phyloP scores from a whole-genome alignment of 352 stramenopile genomes.

The Phytophthora melonis region DNA sequence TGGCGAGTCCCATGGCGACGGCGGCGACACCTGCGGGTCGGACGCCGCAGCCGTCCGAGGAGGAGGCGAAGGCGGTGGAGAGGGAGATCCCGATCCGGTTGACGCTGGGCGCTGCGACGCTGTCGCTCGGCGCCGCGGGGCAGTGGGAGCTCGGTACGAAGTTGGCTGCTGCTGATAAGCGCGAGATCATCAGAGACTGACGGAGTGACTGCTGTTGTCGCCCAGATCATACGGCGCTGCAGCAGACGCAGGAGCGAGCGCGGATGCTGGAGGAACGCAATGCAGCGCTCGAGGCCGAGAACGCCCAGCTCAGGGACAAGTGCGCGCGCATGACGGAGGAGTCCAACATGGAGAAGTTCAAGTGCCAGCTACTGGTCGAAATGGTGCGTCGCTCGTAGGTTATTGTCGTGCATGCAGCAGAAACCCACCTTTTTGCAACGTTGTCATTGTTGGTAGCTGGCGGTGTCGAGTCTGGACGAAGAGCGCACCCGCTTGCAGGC shows the following conservation, averaged over 20 bases:
- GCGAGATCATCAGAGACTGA: slow-evolving; percentile 6
- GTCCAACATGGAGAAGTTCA: slow-evolving; percentile 91
- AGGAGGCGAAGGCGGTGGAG: slow-evolving; percentile 33
- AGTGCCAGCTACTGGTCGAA: slow-evolving; percentile 87
- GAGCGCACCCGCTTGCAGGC: slow-evolving; percentile 69
- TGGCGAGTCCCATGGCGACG: slow-evolving; percentile 19
- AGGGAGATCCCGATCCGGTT: slow-evolving; percentile 73
- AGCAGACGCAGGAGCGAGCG: slow-evolving; percentile 47
- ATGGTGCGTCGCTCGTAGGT: slow-evolving; percentile 57
- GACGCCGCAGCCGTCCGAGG: slow-evolving; percentile 11
- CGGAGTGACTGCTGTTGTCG: slow-evolving; percentile 8
- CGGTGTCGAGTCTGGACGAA: slow-evolving; percentile 84
- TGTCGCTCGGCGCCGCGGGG: slow-evolving; percentile 51
- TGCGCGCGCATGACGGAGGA: slow-evolving; percentile 75
- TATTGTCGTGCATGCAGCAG: neutral
- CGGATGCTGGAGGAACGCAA: slow-evolving; percentile 55
- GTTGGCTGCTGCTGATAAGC: neutral
- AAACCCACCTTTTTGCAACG: neutral
- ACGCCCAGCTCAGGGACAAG: slow-evolving; percentile 64
- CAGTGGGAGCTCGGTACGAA: slow-evolving; percentile 75
- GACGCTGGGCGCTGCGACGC: slow-evolving; percentile 59
- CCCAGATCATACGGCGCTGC: slow-evolving; percentile 67
- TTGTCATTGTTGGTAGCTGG: slow-evolving; percentile 50
- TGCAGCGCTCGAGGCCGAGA: slow-evolving; percentile 63
- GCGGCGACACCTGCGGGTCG: neutral